Base-by-base conservation (phyloP, 805 yeast genomes). In the Allodekkera sacchari region DNA sequence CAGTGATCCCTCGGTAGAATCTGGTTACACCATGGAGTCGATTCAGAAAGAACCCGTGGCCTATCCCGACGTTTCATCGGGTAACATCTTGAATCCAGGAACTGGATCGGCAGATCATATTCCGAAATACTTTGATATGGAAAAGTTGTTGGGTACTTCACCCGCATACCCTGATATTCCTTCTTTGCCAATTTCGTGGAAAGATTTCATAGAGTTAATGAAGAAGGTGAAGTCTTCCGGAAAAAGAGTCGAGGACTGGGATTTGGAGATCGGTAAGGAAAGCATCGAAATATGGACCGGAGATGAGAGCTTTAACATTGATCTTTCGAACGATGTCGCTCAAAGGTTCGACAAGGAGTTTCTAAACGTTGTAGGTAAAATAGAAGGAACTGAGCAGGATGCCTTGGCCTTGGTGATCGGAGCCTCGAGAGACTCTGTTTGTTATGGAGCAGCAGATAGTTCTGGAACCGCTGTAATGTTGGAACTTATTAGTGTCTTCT, bases 61-160 rank as follows among this genome's bases (percentile, higher is more conserved):
- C 0, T 42, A 45, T 22, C 66, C 78, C 1, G 73, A 77, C 34
- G 57, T 56, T 32, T 69, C 73, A 35, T 71, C 89, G 1, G 96
- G 96, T 7, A 92, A 87, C 52, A 71, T 85, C 4, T 50, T 83
- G 22, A 68, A 82, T 3, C 94, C 95, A 0, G 95, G 94, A 2
- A 75, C 80, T 77, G 63, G 78, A 0, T 41, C 42, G 2, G 30
- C 22, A 9, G 40, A 36, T 25, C 17, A 27, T 7, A 30, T 59
- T 71, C 15, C 58, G 58, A 24, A 61, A 59, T 15, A 52, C 54
- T 34, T 56, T 56, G 27, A 61, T 61, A 11, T 61, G 64, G 34
- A 48, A 61, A 12, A 57, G 54, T 10, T 43, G 22, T 59, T 74
- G 58, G 53, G 61, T 5, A 57, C 69, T 11, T 70, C 83, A 0